phyloP scores from a whole-genome alignment of 768 basidiomycete species.

The Leccinum arenicola region DNA sequence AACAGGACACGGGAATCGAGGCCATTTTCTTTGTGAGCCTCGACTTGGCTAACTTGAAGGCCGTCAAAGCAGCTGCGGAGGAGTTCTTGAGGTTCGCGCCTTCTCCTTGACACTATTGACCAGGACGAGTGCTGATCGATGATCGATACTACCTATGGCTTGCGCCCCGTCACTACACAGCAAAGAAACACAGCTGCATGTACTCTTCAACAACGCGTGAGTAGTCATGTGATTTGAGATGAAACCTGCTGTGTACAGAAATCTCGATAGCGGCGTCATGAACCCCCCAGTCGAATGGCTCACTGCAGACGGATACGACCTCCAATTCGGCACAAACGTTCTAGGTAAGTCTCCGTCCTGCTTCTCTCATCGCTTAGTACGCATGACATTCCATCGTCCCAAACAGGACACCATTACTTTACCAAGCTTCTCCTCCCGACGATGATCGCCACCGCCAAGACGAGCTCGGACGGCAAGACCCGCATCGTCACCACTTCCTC shows the following conservation, averaged over 20 bases:
- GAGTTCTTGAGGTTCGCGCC: constrained; percentile 26
- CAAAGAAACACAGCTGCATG: constrained; percentile 44
- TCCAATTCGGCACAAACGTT: constrained; percentile 12
- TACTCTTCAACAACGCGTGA: constrained; percentile 51
- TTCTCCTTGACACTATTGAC: not conserved
- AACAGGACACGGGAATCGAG: constrained; percentile 31
- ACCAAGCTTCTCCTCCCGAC: constrained; percentile 53
- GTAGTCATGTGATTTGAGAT: constrained; percentile 28
- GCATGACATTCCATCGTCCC: not conserved
- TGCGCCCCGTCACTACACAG: constrained; percentile 16
- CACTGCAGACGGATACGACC: constrained; percentile 50
- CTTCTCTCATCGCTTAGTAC: not conserved
- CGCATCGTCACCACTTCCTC: constrained; percentile 52
- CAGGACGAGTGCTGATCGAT: not conserved
- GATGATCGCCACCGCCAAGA: constrained; percentile 38
- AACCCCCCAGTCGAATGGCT: constrained; percentile 35
- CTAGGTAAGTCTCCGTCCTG: constrained; percentile 33
- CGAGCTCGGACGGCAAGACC: constrained; percentile 38
- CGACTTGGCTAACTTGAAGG: constrained; percentile 35
- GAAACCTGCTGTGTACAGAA: not conserved
- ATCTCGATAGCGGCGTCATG: constrained; percentile 46
- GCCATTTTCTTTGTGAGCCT: constrained; percentile 32
- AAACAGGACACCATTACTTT: constrained; percentile 56
- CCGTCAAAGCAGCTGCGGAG: constrained; percentile 34
- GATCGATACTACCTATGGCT: not conserved